Base-by-base conservation (phyloP, 805 yeast species). In the Ogataea pini region DNA sequence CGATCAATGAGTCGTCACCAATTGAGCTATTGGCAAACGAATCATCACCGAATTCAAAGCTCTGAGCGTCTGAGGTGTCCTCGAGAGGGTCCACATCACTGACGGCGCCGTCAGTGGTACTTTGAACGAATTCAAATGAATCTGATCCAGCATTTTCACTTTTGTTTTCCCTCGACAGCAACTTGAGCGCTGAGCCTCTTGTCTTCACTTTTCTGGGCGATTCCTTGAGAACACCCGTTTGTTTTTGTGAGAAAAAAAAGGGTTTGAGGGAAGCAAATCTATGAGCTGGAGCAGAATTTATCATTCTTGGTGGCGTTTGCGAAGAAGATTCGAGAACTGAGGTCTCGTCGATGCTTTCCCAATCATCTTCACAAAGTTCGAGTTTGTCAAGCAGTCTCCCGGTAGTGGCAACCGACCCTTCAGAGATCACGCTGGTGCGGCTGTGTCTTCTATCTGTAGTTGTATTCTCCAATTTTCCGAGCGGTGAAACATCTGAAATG, bases 311-410 rank as follows among this genome's bases (percentile, higher is more conserved):
- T 12, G 19, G 18, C 4, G 18, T 32, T n/a, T n/a, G 16, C 36
- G 36, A 7, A 12, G 28, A 4, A 6, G 16, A 3, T 14, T 7
- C 27, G 4, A 17, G 16, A 13, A 45, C 45, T 37, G 16, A 16
- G 13, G 12, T 13, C n/a, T 14, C 14, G 17, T 38, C 50, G 13
- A 52, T 42, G 32, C 58, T 55, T 37, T 52, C 52, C 60, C 59
- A 57, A 14, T 65, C 70, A 9, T 59, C 65, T 19, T 68, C 72
- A 14, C 62, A 57, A 12, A 69, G 51, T 17, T 61, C 63, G 14
- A 69, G 42, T 40, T 60, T 65, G 36, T 67, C 72, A 16, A 69
- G 50, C 7, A 69, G 50, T 44, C 72, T 50, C 1, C 67, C 70
- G 2, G 67, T 62, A 2, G 69, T 62, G 2, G 62, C 51, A 1